Percentiles rank a stretch among this genome's conserved stretches.
Evolutionary conservation across 2,329 filamentous ascomycete genomes (phyloP).

Genomic region (Ophiostoma quercus): DNA sequence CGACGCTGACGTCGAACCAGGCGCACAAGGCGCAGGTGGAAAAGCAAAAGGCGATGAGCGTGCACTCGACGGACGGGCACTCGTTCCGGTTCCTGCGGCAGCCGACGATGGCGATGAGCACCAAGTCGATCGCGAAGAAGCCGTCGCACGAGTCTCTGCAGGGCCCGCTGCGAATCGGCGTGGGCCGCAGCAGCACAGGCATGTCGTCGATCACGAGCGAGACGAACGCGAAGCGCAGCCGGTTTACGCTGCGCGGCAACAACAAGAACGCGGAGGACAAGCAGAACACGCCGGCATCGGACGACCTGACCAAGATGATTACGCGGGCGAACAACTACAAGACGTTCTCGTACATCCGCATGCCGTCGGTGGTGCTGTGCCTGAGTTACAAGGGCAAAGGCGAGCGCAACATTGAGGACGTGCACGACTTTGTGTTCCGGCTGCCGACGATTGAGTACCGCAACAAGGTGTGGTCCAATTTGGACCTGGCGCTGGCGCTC

Average conservation of each 20-base stretch:
- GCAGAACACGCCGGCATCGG: slow-evolving; percentile 49
- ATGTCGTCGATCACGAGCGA: slow-evolving; percentile 33
- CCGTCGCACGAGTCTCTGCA: slow-evolving; percentile 54
- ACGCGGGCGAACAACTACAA: slow-evolving; percentile 91
- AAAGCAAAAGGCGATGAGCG: slow-evolving; percentile 46
- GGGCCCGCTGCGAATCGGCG: slow-evolving; percentile 35
- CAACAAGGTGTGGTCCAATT: slow-evolving; percentile 98
- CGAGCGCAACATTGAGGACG: slow-evolving; percentile 90
- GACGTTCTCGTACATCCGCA: slow-evolving; percentile 92
- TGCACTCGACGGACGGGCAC: slow-evolving; percentile 46
- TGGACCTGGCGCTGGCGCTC: slow-evolving; percentile 84
- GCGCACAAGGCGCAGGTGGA: slow-evolving; percentile 37
- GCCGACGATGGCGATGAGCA: slow-evolving; percentile 30
- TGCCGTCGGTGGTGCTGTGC: slow-evolving; percentile 91
- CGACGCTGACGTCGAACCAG: slow-evolving; percentile 61
- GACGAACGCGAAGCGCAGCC: slow-evolving; percentile 38
- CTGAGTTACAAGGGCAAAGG: slow-evolving; percentile 95
- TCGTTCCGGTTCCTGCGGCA: slow-evolving; percentile 50
- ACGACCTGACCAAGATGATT: slow-evolving; percentile 97
- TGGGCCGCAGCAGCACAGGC: slow-evolving; percentile 46
- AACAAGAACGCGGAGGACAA: slow-evolving; percentile 39
- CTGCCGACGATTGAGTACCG: slow-evolving; percentile 91
- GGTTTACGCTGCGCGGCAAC: slow-evolving; percentile 48
- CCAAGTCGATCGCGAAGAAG: slow-evolving; percentile 43
- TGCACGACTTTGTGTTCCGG: slow-evolving; percentile 95